These are phyloP conservation scores for Tephrocybe sp. DNA, from an alignment of 768 basidiomycete genomes.

Conservation along the genomic window DNA sequence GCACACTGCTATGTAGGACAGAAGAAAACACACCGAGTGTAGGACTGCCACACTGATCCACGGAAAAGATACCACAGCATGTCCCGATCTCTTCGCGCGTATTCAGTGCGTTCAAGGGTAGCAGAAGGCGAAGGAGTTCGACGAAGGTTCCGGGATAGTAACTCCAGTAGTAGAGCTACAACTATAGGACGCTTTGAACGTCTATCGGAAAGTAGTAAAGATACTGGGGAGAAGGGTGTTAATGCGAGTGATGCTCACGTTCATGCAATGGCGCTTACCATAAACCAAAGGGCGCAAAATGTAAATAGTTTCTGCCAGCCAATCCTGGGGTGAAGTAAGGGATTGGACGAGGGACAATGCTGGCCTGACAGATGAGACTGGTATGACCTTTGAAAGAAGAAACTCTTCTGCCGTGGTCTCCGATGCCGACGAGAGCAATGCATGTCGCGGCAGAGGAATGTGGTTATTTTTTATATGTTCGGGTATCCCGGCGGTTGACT, in stretches of 20 bases:
- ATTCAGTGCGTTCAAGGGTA: conserved; percentile 69
- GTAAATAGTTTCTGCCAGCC: conserved; percentile 72
- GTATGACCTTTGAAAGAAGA: conserved; percentile 78
- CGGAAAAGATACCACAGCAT: conserved; percentile 83
- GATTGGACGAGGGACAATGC: conserved; percentile 64
- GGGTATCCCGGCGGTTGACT: conserved; percentile 61
- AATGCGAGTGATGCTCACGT: conserved; percentile 4
- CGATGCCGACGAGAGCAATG: conserved; percentile 54
- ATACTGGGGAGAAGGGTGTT: conserved; percentile 27
- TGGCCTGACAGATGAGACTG: conserved; percentile 67
- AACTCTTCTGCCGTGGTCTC: conserved; percentile 72
- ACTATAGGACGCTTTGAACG: conserved; percentile 62
- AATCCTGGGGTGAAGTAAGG: conserved; percentile 64
- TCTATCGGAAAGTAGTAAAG: conserved; percentile 42
- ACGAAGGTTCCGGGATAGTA: conserved; percentile 74
- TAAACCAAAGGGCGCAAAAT: conserved; percentile 74
- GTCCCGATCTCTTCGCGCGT: conserved; percentile 79
- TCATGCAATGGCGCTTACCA: conserved; percentile 39
- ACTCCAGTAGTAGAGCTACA: conserved; percentile 62
- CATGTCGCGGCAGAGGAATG: conserved; percentile 60
- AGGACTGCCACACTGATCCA: conserved; percentile 81
- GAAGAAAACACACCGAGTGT: conserved; percentile 54
- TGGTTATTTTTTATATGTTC: conserved; percentile 83
- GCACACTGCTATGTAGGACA: conserved; percentile 5
- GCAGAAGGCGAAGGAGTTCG: conserved; percentile 61